These are phyloP conservation scores for Nematocida sp. DNA, from an alignment of 371 early-diverging fungal species.

Conservation along the genomic window DNA sequence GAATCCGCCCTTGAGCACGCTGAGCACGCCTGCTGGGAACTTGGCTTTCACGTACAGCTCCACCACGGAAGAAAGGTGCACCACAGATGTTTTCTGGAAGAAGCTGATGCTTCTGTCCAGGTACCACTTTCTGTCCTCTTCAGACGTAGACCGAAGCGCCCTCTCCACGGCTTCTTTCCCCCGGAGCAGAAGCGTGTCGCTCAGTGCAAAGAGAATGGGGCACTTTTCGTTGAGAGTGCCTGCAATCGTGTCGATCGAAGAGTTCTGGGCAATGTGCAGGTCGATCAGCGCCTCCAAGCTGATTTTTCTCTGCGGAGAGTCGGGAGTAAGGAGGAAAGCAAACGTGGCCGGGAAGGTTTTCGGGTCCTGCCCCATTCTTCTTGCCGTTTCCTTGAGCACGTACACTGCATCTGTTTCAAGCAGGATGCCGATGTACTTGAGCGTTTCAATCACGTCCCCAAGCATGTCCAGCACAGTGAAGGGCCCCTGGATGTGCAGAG, in stretches of 20 bases:
- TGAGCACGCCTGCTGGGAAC: conserved; percentile 33
- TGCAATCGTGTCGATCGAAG: conserved; percentile 25
- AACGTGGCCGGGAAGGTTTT: neutral
- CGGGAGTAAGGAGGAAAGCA: neutral
- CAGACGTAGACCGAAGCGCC: neutral
- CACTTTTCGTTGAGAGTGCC: conserved; percentile 38
- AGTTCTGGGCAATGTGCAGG: conserved; percentile 34
- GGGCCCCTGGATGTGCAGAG: neutral
- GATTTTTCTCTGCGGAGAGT: neutral
- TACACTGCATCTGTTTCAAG: conserved; percentile 21
- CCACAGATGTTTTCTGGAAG: conserved; percentile 27
- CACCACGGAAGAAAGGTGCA: conserved; percentile 16
- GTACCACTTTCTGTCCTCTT: conserved; percentile 40
- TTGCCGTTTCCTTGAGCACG: conserved; percentile 4
- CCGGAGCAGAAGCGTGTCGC: conserved; percentile 36
- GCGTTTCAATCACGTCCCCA: conserved; percentile 5
- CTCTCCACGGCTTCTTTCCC: conserved; percentile 41
- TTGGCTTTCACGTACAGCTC: conserved; percentile 23
- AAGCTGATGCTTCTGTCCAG: conserved; percentile 32
- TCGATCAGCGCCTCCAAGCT: conserved; percentile 33
- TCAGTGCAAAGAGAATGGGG: conserved; percentile 42
- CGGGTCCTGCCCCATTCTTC: neutral
- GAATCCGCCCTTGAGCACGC: neutral
- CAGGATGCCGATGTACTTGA: conserved; percentile 22
- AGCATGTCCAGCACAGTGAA: conserved; percentile 20